A percentile compares a stretch with the other conserved stretches of the same genome.
These are phyloP conservation scores for Zopfochytrium polystomum DNA, from an alignment of 371 early-diverging fungal species.

Conservation along the genomic window DNA sequence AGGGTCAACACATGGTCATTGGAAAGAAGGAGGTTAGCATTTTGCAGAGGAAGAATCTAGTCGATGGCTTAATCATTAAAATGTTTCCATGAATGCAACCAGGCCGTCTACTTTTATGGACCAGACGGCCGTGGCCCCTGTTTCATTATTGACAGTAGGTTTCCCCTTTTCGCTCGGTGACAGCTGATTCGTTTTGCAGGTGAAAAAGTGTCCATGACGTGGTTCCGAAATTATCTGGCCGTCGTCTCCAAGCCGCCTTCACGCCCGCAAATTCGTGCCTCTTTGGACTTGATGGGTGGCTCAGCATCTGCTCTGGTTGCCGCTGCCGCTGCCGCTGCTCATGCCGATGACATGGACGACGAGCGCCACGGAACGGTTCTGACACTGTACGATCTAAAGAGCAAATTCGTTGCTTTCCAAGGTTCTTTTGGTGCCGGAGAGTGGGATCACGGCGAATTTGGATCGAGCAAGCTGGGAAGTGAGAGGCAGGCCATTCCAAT, in stretches of 20 bases:
- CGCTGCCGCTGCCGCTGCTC: too few species aligned
- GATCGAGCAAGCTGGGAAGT: constrained; percentile 55
- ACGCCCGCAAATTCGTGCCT: too few species aligned
- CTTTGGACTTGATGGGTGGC: too few species aligned
- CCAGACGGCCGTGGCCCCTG: constrained; percentile 90
- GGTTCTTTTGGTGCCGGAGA: constrained; percentile 57
- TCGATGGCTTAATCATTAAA: too few species aligned
- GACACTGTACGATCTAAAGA: constrained; percentile 84
- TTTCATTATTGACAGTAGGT: constrained; percentile 75
- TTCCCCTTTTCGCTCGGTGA: neutral
- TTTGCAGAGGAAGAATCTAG: too few species aligned
- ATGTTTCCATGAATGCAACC: too few species aligned
- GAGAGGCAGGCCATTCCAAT: too few species aligned
- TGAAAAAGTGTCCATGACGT: constrained; percentile 67
- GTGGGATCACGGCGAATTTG: constrained; percentile 6
- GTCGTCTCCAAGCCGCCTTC: constrained; percentile 63
- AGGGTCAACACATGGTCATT: too few species aligned
- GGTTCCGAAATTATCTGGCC: constrained; percentile 74
- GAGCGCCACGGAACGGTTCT: constrained; percentile 48
- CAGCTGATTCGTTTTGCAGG: constrained; percentile 20
- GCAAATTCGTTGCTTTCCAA: constrained; percentile 83
- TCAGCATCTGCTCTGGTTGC: too few species aligned
- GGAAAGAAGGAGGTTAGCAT: too few species aligned
- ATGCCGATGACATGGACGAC: neutral
- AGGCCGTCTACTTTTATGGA: constrained; percentile 87